Evolutionary conservation across 352 stramenopile genomes (phyloP).

Genomic region (Thraustochytrium sp.): DNA sequence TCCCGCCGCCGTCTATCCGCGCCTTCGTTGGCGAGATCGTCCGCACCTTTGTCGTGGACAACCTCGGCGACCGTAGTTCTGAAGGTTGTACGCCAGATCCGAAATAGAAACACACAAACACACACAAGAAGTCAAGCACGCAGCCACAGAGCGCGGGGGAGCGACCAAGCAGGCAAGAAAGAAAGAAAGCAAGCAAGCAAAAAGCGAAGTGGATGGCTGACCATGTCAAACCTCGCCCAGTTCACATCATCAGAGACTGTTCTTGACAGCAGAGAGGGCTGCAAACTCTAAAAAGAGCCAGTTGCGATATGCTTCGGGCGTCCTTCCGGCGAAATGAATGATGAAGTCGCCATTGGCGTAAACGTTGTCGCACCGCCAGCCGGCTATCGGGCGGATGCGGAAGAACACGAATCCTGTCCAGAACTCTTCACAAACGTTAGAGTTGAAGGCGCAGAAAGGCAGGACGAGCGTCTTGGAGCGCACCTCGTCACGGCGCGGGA

Average conservation of each 20-base stretch:
- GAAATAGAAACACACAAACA: no score
- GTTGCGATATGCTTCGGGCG: neutral
- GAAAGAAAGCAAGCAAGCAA: no score
- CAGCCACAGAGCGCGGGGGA: no score
- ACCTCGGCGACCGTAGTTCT: no score
- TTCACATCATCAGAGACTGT: neutral
- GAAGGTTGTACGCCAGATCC: no score
- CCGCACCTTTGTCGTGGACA: no score
- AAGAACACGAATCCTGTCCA: neutral
- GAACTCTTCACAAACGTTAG: conserved; percentile 43
- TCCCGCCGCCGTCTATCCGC: no score
- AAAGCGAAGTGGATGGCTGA: no score
- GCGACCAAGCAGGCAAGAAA: no score
- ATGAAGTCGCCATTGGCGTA: conserved; percentile 52
- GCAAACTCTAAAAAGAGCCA: neutral
- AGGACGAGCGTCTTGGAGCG: conserved; percentile 48
- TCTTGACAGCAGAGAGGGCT: neutral
- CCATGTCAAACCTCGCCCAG: no score
- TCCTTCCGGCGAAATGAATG: conserved; percentile 51
- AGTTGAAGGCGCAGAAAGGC: conserved; percentile 53
- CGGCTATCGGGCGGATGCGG: neutral
- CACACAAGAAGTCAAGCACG: no score
- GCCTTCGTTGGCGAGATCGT: no score
- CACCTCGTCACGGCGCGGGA: conserved; percentile 32
- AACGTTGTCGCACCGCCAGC: neutral